Base-by-base conservation (phyloP, 2,329 filamentous ascomycete genomes). In the Cryphonectria parasitica region DNA sequence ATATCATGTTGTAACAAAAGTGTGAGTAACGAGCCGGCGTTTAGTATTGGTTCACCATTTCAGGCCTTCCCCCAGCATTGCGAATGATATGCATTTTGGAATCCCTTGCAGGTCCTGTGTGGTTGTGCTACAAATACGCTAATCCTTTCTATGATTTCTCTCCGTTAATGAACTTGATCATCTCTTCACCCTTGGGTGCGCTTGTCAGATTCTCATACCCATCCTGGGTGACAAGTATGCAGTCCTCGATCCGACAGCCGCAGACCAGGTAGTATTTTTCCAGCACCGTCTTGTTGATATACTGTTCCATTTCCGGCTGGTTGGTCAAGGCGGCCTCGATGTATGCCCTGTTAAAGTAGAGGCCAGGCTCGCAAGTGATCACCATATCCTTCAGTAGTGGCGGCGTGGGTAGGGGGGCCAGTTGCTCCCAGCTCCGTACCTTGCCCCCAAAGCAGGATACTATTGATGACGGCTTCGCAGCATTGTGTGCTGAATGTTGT, bases 241-340 rank as follows among this genome's bases (percentile, higher is more conserved):
- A 93, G 77, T 98, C 94, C 82, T 99, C 96, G 72, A 98, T 97
- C 63, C 96, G 88, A 36, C 97, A 94, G 45, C 96, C 96, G 22
- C 95, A 96, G 0, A 98, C 91, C 36, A 82, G 83, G 83, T 92
- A 95, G 79, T 92, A 95, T 73, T 82, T 83, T 72, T 90, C 88
- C 64, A 96, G 81, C 6, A 91, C 86, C 6, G 85, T 83, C 74
- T 83, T 82, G 79, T 95, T 86, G 76, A 96, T 90, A 75, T 88
- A 92, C 71, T 85, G 84, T 54, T 85, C 83, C 77, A 91, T 89
- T 69, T 83, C 81, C 2, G 85, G 81, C 71, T 88, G 84, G 66
- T 86, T 83, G 75, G 91, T 84, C 77, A 92, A 88, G 77, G 90
- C 91, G 28, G 88, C 87, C 81, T 93, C 87, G 71, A 95, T 87